Conservation (phyloP, 1,284 basidiomycete genomes). For the Boletus sp. region DNA sequence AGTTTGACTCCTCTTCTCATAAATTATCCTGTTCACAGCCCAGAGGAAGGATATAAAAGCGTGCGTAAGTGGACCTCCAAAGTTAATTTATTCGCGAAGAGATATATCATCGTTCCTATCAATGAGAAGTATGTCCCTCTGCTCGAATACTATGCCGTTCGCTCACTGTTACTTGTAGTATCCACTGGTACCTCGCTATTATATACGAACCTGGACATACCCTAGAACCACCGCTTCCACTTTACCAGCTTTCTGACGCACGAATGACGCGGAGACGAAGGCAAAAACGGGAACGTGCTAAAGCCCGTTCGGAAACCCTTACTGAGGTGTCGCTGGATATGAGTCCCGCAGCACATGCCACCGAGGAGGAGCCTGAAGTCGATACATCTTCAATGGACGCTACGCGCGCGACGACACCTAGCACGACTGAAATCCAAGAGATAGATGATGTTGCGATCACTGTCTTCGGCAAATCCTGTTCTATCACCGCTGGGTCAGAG, state of each 20-base stretch:
- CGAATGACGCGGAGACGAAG: constrained; percentile 33
- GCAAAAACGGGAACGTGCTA: constrained; percentile 18
- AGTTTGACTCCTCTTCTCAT: constrained; percentile 6
- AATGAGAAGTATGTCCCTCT: constrained; percentile 77
- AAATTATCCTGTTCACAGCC: constrained; percentile 34
- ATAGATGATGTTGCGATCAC: constrained; percentile 20
- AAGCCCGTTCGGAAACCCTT: constrained; percentile 3
- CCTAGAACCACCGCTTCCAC: constrained; percentile 42
- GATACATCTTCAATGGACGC: constrained; percentile 17
- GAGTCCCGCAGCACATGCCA: neutral
- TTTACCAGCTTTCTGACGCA: constrained; percentile 19
- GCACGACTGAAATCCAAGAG: constrained; percentile 15
- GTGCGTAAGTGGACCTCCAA: constrained; percentile 94
- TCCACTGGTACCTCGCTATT: constrained; percentile 97
- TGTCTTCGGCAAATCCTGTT: constrained; percentile 24
- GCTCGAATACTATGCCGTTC: neutral
- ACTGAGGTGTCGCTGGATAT: constrained; percentile 5
- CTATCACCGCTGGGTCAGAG: constrained; percentile 15
- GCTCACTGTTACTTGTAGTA: constrained; percentile 41
- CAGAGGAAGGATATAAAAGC: constrained; percentile 71
- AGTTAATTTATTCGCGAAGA: constrained; percentile 85
- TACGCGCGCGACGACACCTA: constrained; percentile 21
- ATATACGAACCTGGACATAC: constrained; percentile 79
- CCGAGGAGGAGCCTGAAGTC: constrained; percentile 9
- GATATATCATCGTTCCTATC: constrained; percentile 92